Percentiles rank a stretch among this genome's conserved stretches.
phyloP scores from a whole-genome alignment of 2,329 filamentous ascomycete genomes.

The Pseudocercospora macadamiae region DNA sequence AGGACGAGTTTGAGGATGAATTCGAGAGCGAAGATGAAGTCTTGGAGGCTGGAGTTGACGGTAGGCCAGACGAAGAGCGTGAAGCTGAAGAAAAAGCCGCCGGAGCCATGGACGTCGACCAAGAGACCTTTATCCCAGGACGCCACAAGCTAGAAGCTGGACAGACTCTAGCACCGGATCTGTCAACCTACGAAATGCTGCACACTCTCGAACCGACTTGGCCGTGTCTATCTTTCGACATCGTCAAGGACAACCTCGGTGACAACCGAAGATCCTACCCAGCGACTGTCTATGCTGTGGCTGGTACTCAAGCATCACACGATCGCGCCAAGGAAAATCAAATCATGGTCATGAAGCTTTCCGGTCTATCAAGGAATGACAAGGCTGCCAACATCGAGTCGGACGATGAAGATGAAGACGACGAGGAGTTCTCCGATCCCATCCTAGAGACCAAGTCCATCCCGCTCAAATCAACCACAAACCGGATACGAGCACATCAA shows the following conservation, averaged over 20 bases:
- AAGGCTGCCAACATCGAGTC: slow-evolving; percentile 68
- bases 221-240: slow-evolving; percentile 96
- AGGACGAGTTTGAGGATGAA: slow-evolving; percentile 92
- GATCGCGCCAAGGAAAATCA: slow-evolving; percentile 81
- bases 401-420: slow-evolving; percentile 70
- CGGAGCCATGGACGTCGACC: slow-evolving; percentile 90
- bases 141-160: slow-evolving; percentile 87
- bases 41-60: slow-evolving; percentile 90
- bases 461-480: slow-evolving; percentile 83
- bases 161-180: slow-evolving; percentile 87
- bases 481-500: slow-evolving; percentile 88
- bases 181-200: slow-evolving; percentile 96
- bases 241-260: slow-evolving; percentile 82
- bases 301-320: slow-evolving; percentile 87
- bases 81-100: slow-evolving; percentile 80
- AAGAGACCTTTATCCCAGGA: slow-evolving; percentile 93
- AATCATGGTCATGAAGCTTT: slow-evolving; percentile 95
- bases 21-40: slow-evolving; percentile 90
- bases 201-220: slow-evolving; percentile 92
- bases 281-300: slow-evolving; percentile 90
- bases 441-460: slow-evolving; percentile 93
- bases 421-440: slow-evolving; percentile 76
- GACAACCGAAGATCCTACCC: slow-evolving; percentile 92
- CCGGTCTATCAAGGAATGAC: slow-evolving; percentile 86
- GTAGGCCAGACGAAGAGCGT: slow-evolving; percentile 85